These are phyloP conservation scores for Lathyrus aphaca DNA, from an alignment of 306 rosid genomes.

Conservation along the genomic window DNA sequence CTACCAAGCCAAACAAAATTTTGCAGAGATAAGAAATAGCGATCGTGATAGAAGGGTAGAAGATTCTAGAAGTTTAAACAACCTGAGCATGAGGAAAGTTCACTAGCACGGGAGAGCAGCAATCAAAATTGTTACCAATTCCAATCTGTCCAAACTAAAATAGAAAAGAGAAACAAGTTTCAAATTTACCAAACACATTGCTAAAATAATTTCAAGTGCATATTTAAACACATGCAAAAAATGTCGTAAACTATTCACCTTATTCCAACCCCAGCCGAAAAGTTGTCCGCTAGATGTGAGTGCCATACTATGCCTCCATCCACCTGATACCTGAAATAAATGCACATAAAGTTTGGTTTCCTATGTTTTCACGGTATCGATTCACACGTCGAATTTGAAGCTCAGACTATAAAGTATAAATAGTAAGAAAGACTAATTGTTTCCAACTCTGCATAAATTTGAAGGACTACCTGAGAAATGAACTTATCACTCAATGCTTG, in stretches of 20 bases:
- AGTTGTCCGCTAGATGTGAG: constrained; percentile 76
- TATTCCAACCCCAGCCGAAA: constrained; percentile 99
- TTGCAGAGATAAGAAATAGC: constrained; percentile 1
- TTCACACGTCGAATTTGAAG: background rate
- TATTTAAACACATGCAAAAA: constrained; percentile 9
- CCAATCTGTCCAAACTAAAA: constrained; percentile 93
- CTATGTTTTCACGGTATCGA: background rate
- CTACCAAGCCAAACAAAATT: constrained; percentile 51
- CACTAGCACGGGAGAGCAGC: constrained; percentile 68
- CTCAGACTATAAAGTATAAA: background rate
- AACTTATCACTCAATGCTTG: constrained; percentile 58
- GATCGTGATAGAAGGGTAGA: constrained; percentile 18
- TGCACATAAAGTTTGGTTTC: constrained; percentile 30
- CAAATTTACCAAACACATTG: constrained; percentile 19
- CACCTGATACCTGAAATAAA: constrained; percentile 77
- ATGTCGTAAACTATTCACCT: constrained; percentile 51
- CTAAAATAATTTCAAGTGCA: background rate
- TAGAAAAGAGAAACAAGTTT: constrained; percentile 30
- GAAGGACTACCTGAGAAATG: constrained; percentile 67
- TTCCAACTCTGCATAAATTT: constrained; percentile 27
- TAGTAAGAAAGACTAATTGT: constrained; percentile 16
- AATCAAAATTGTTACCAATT: constrained; percentile 76
- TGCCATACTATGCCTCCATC: constrained; percentile 99
- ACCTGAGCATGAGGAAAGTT: constrained; percentile 73
- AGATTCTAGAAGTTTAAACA: constrained; percentile 38